Percentiles rank a stretch among this genome's conserved stretches.
Conservation (phyloP, 345 rosid genomes). For the Camelina hispida region DNA sequence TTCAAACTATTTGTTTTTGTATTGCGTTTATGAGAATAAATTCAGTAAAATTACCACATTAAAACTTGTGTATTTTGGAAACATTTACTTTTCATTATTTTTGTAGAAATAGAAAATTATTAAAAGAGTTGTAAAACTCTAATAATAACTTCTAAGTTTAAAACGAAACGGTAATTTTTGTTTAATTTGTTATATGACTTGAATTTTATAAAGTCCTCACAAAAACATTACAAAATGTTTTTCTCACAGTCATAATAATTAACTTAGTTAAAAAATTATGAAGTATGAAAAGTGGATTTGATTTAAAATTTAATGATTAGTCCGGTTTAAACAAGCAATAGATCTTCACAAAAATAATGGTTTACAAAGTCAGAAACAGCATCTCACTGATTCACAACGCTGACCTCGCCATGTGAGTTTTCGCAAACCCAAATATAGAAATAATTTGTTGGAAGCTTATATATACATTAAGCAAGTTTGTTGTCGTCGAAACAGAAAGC, state of each 20-base stretch:
- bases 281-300: neutral
- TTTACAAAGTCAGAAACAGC: conserved; percentile 10
- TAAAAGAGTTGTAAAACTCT: no score
- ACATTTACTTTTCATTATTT: neutral
- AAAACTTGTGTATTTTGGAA: neutral
- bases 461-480: neutral
- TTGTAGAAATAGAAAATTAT: neutral
- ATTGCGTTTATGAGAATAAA: no score
- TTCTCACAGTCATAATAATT: neutral
- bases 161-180: neutral
- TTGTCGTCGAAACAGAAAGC: conserved; percentile 13
- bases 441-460: conserved; percentile 15
- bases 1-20: neutral
- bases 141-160: neutral
- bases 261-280: neutral
- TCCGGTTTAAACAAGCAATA: conserved; percentile 2
- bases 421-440: conserved; percentile 18
- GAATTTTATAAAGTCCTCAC: neutral
- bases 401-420: conserved; percentile 50
- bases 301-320: neutral
- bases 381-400: conserved; percentile 34
- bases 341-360: neutral
- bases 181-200: neutral
- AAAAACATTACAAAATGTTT: neutral
- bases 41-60: neutral